Conservation (phyloP, 805 yeast species). For the Ogataea nitratoaversa region DNA sequence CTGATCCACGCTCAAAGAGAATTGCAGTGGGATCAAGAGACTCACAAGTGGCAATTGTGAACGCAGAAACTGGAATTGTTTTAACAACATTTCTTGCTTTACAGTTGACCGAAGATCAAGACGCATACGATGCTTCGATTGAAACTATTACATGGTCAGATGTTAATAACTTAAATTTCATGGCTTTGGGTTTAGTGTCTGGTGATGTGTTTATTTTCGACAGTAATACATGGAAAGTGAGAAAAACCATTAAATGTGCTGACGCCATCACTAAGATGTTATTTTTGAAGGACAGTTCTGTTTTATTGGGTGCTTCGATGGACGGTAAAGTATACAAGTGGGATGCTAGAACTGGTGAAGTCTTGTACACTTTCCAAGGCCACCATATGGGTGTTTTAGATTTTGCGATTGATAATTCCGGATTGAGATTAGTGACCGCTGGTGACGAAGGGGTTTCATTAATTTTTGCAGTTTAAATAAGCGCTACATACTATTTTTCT, state of each 20-base stretch:
- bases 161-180: slow-evolving; percentile 45
- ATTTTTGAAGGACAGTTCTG: slow-evolving; percentile 54
- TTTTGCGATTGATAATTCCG: slow-evolving; percentile 64
- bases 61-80: slow-evolving; percentile 67
- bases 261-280: slow-evolving; percentile 81
- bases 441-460: slow-evolving; percentile 96
- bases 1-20: slow-evolving; percentile 42
- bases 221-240: slow-evolving; percentile 78
- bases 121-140: slow-evolving; percentile 61
- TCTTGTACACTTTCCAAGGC: slow-evolving; percentile 76
- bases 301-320: slow-evolving; percentile 69
- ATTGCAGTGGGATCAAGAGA: slow-evolving; percentile 84
- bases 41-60: slow-evolving; percentile 78
- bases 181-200: slow-evolving; percentile 87
- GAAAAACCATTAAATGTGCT: slow-evolving; percentile 63
- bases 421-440: slow-evolving; percentile 76
- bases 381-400: slow-evolving; percentile 94
- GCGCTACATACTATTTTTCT: too few species aligned
- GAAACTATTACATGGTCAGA: slow-evolving; percentile 82
- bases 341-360: slow-evolving; percentile 85
- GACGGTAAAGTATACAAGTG: slow-evolving; percentile 82
- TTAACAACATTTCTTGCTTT: slow-evolving; percentile 63
- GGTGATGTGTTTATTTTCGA: slow-evolving; percentile 86
- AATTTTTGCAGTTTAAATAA: slow-evolving; percentile 43
- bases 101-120: slow-evolving; percentile 51